Conservation (phyloP, 2,329 filamentous ascomycete genomes). For the Cytospora paraplurivora region DNA sequence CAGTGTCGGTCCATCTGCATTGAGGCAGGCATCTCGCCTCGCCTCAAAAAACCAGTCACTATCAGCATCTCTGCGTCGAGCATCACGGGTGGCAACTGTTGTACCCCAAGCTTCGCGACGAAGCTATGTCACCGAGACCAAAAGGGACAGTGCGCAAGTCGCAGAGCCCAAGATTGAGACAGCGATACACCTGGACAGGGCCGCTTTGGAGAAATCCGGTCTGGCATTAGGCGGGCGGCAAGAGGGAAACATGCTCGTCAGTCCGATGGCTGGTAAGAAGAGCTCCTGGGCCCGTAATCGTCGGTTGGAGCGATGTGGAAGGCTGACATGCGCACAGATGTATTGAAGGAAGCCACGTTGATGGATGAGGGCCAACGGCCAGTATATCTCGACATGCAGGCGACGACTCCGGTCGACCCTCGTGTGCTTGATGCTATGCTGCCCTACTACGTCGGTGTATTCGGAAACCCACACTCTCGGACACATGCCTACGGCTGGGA, state of each 20-base stretch:
- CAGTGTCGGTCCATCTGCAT: constrained; percentile 65
- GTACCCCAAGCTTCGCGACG: constrained; percentile 44
- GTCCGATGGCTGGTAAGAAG: constrained; percentile 68
- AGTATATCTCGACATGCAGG: constrained; percentile 98
- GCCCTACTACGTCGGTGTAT: constrained; percentile 88
- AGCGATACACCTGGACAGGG: constrained; percentile 83
- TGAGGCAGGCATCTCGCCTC: constrained; percentile 73
- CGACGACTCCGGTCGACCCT: constrained; percentile 92
- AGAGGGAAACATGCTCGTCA: constrained; percentile 70
- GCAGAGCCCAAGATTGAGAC: constrained; percentile 81
- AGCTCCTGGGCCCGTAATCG: background rate
- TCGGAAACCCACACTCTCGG: constrained; percentile 95
- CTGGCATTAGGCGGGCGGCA: constrained; percentile 54
- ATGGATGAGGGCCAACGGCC: constrained; percentile 92
- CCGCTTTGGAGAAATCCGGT: constrained; percentile 71
- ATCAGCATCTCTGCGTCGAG: constrained; percentile 39
- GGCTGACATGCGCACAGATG: constrained; percentile 49
- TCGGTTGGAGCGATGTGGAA: background rate
- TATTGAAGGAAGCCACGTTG: constrained; percentile 87
- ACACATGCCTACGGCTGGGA: constrained; percentile 99
- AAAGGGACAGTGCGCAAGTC: constrained; percentile 77
- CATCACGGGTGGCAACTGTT: constrained; percentile 38
- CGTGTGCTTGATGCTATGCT: constrained; percentile 96
- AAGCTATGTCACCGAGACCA: constrained; percentile 82
- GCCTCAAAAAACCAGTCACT: constrained; percentile 46